These are phyloP conservation scores for Massariosphaeria phaeospora DNA, from an alignment of 495 filamentous ascomycete species.

Conservation along the genomic window DNA sequence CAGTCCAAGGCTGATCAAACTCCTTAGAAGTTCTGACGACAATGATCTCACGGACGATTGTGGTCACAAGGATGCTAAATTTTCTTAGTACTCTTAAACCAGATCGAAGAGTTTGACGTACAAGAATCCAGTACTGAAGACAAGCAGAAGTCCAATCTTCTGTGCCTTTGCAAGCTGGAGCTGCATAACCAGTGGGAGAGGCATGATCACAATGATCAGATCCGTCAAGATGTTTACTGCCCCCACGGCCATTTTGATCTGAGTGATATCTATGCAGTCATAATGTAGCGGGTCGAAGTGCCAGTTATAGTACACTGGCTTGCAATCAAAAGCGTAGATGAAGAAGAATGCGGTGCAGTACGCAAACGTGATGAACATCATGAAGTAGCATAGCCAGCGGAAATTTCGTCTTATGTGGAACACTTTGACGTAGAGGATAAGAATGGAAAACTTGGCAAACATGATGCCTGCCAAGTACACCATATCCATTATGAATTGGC, in stretches of 20 bases:
- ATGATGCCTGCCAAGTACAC: not conserved
- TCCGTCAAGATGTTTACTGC: constrained; percentile 1
- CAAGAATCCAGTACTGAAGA: not conserved
- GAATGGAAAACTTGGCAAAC: constrained; percentile 4
- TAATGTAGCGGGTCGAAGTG: not conserved
- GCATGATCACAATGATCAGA: constrained; percentile 5
- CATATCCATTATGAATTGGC: constrained; percentile 3
- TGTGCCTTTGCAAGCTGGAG: not conserved
- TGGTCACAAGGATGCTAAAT: not conserved
- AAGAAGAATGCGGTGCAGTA: not conserved
- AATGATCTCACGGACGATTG: not conserved
- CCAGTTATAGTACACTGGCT: not conserved
- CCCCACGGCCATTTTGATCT: not conserved
- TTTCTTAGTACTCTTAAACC: too few relatives aligned
- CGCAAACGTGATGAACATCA: not conserved
- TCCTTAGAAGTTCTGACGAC: not conserved
- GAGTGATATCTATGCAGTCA: not conserved
- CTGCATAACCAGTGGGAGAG: not conserved
- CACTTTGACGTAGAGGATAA: not conserved
- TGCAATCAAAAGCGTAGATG: constrained; percentile 1
- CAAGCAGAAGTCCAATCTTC: not conserved
- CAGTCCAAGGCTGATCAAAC: not conserved
- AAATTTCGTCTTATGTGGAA: not conserved
- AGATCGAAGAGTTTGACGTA: not conserved
- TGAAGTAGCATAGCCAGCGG: not conserved